Evolutionary conservation across 1,284 basidiomycete genomes (phyloP), one percentile per base, ranked within the genome.

Genomic region (Afroboletus lepidellus): DNA sequence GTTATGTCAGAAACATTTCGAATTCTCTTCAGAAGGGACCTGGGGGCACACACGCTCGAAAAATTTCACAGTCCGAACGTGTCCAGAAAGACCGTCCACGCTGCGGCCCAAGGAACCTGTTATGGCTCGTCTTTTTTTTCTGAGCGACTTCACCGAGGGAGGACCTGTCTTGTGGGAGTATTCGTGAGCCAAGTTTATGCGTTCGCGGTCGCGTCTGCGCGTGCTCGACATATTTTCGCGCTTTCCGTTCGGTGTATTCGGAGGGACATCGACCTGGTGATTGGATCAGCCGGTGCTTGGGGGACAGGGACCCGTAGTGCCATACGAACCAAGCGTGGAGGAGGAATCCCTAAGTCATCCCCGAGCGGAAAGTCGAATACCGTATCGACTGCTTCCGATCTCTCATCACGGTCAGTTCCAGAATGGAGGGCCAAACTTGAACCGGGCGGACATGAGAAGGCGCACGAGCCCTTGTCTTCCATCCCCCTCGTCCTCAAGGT

Each of bases 1-100:
- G 62, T 61, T 53, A 59, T 46, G 49, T 54, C 64, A 63, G 53
- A 8, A 15, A 29, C 34, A 56, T 54, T 48, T 32, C 32, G 38
- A 56, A 48, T 56, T 56, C 41, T 43, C 33, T 37, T 21, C 29
- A 21, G 41, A 47, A 27, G 38, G 20, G 41, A 46, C 29, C 27
- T 8, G 29, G 34, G 33, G 30, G 24, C 18, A 34, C 47, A 46
- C 36, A 32, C 34, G n/a, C 43, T 41, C 45, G 41, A 34, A 48
- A 46, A 2, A 3, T n/a, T 50, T 63, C 58, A 56, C 51, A 50
- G 43, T 48, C 61, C 52, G 51, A 64, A 53, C 46, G 29, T 33
- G 50, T 53, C 48, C 15, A 64, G 41, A 51, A 60, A 18, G 48
- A 48, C 25, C 8, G 41, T 43, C 49, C 60, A 60, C 41, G 53